Base-by-base conservation (phyloP, 164 flowering plant genomes). In the Malania oleifera region DNA sequence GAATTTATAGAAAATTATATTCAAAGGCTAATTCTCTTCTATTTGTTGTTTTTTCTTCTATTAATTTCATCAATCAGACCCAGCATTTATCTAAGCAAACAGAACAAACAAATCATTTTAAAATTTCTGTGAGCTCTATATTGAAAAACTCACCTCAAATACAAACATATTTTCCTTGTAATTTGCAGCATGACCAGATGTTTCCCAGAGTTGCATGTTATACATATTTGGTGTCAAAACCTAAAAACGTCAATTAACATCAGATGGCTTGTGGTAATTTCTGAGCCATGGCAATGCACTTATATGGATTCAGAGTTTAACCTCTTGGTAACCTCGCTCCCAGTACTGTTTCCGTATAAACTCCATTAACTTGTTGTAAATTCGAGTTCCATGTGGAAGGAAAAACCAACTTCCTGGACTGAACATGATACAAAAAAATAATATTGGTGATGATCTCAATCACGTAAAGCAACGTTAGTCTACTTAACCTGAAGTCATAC, bases 331-430 rank as follows among this genome's bases (percentile, higher is more conserved):
- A 38, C 99, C 97, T 71, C 97, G 80, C 57, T 79, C 76, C 73
- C 89, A 70, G 59, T 91, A 95, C 67, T 84, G 84, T 49, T 46
- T 57, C 29, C 75, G 65, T 5, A 91, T 81, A 53, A 95, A 95
- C 6, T 85, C 90, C 89, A 88, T 62, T 53, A 95, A 64, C 65
- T 91, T 95, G 80, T 89, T 85, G 80, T 89, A 91, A 18, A 95
- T 67, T 26, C 97, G 80, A 58, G 96, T 62, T 17, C 99, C 99
- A 69, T 76, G 85, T 6, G 95, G 96, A 66, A 91, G 85, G 71
- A 95, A 95, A 71, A 95, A 95, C 77, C 96, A 85, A 63, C 99
- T 95, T 73, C 99, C 99, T 28, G 99, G 99, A 71, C 99, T 95
- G 82, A 71, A 72, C 20, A 19, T 61, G 25, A 64, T 27, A 34